phyloP scores from a whole-genome alignment of 2,329 filamentous ascomycete genomes.

The Rhexocercosporidium sp. region DNA sequence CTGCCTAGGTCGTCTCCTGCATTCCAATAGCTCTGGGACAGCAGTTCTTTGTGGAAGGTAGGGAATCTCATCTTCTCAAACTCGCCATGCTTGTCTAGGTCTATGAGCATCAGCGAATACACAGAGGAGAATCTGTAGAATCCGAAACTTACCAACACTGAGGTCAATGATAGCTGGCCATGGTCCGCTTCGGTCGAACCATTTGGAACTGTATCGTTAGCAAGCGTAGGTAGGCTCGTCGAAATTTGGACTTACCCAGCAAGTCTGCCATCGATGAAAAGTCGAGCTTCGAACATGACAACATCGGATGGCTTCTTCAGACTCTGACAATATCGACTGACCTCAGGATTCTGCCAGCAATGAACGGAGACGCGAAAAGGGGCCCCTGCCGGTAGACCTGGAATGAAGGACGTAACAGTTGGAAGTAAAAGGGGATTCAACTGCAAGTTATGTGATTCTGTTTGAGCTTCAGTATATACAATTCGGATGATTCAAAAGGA shows the following conservation, averaged over 20 bases:
- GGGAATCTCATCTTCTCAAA: slow-evolving; percentile 73
- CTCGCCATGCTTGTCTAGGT: slow-evolving; percentile 52
- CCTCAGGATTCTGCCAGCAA: slow-evolving; percentile 68
- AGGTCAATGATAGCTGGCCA: slow-evolving; percentile 55
- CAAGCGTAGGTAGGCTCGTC: neutral
- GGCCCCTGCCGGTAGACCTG: slow-evolving; percentile 61
- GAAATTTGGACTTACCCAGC: slow-evolving; percentile 55
- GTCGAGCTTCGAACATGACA: slow-evolving; percentile 66
- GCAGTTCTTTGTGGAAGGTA: slow-evolving; percentile 69
- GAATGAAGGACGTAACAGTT: slow-evolving; percentile 73
- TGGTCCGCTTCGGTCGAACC: slow-evolving; percentile 53
- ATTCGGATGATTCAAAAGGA: neutral
- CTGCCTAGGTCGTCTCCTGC: slow-evolving; percentile 73
- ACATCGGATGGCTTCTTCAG: slow-evolving; percentile 60
- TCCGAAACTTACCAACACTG: slow-evolving; percentile 49
- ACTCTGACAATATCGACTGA: slow-evolving; percentile 61
- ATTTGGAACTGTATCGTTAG: slow-evolving; percentile 46
- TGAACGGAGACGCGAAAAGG: slow-evolving; percentile 78
- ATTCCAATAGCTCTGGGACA: slow-evolving; percentile 74
- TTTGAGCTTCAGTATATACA: neutral
- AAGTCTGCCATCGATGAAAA: slow-evolving; percentile 71
- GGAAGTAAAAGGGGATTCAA: slow-evolving; percentile 51
- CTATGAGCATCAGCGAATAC: slow-evolving; percentile 21
- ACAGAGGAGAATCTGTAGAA: neutral
- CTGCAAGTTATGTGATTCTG: slow-evolving; percentile 31